Conservation (phyloP, 2,329 filamentous ascomycete species). For the Neocatenulostroma microsporum region DNA sequence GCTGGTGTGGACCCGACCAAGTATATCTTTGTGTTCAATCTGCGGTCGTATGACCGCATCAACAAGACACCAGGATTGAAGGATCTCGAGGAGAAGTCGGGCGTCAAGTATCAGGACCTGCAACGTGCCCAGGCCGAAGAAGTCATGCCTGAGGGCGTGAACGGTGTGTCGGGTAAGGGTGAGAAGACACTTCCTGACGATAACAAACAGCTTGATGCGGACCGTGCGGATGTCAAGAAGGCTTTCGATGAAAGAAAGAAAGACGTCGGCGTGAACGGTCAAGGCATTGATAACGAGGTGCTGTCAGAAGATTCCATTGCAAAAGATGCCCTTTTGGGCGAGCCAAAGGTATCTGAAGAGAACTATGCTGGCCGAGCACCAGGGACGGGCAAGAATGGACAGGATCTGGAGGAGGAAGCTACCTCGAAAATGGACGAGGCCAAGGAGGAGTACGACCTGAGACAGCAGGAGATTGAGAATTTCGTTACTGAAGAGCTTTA, state of each 20-base stretch:
- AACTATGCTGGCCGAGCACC: conserved; percentile 57
- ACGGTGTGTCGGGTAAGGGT: conserved; percentile 46
- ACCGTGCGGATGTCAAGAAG: conserved; percentile 12
- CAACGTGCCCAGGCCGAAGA: conserved; percentile 84
- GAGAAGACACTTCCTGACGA: conserved; percentile 17
- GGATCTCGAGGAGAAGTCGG: conserved; percentile 70
- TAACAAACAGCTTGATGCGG: too few species aligned
- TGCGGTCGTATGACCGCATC: conserved; percentile 85
- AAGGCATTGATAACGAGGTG: conserved; percentile 30
- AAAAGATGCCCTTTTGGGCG: conserved; percentile 71
- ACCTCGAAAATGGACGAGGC: too few species aligned
- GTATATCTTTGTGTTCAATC: conserved; percentile 88
- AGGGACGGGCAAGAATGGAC: conserved; percentile 16
- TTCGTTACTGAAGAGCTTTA: conserved; percentile 97
- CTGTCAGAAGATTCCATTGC: conserved; percentile 59
- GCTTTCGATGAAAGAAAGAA: conserved; percentile 15
- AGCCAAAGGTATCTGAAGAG: conserved; percentile 59
- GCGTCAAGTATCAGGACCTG: conserved; percentile 75
- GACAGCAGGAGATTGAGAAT: conserved; percentile 70
- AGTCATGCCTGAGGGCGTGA: conserved; percentile 68
- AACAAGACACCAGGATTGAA: conserved; percentile 70
- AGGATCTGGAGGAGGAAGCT: too few species aligned
- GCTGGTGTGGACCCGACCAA: conserved; percentile 70
- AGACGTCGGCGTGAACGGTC: conserved; percentile 26
- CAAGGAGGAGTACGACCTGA: conserved; percentile 35